Percentiles rank a stretch among this genome's conserved stretches.
phyloP scores from a whole-genome alignment of 345 rosid genomes.

The Carallia brachiata region DNA sequence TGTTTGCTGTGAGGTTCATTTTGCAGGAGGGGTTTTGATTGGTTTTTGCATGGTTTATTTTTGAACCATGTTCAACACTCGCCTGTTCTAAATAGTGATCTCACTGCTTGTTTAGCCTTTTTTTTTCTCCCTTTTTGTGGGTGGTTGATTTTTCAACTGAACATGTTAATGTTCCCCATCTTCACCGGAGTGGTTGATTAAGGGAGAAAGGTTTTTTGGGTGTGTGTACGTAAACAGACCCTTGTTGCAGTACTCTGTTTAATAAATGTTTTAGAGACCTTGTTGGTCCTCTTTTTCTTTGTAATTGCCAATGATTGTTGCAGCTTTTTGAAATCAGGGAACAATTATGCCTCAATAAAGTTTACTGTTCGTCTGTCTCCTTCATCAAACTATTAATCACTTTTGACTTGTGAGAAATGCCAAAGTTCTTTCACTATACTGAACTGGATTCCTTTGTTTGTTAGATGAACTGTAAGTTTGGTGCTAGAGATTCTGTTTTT shows the following conservation, averaged over 20 bases:
- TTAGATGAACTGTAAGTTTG: too few species aligned
- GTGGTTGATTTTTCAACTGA: conserved; percentile 22
- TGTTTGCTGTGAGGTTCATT: conserved; percentile 42
- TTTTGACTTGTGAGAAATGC: too few species aligned
- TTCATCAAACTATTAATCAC: background rate
- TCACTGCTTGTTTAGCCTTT: conserved; percentile 31
- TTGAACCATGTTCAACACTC: conserved; percentile 35
- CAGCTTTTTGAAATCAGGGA: conserved; percentile 3
- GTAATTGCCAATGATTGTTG: conserved; percentile 9
- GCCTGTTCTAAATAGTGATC: conserved; percentile 33
- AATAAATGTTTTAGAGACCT: conserved; percentile 33
- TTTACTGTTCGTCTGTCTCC: background rate
- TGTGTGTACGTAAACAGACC: conserved; percentile 26
- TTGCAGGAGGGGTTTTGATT: conserved; percentile 35
- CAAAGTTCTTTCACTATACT: too few species aligned
- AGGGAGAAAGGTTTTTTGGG: conserved; percentile 23
- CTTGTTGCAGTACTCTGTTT: conserved; percentile 19
- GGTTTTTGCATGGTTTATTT: conserved; percentile 34
- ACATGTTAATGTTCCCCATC: conserved; percentile 2
- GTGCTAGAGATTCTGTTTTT: too few species aligned
- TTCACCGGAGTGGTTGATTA: conserved; percentile 12
- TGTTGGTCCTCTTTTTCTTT: conserved; percentile 26
- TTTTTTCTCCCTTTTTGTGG: conserved; percentile 9
- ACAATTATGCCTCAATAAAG: background rate
- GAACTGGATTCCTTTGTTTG: too few species aligned